Conservation (phyloP, 2,329 filamentous ascomycete species). For the Coniochaeta pulveracea region DNA sequence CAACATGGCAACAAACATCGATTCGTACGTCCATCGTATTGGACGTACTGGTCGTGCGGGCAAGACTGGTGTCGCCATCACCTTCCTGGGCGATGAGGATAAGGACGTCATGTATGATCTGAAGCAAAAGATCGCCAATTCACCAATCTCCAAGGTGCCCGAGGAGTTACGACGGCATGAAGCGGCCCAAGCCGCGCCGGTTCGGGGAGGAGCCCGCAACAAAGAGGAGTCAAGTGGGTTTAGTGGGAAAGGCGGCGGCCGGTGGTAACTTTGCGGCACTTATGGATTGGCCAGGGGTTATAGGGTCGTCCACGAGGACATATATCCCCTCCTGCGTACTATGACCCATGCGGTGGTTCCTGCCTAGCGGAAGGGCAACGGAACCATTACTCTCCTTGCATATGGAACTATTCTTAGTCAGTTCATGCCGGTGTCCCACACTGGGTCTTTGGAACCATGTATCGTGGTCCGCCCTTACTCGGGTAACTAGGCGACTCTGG, state of each 20-base stretch:
- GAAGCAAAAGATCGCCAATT: slow-evolving; percentile 92
- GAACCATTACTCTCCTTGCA: too few relatives aligned
- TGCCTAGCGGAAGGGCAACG: too few relatives aligned
- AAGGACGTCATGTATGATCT: slow-evolving; percentile 85
- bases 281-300: too few relatives aligned
- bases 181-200: slow-evolving; percentile 16
- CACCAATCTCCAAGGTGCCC: slow-evolving; percentile 74
- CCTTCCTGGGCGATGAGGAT: slow-evolving; percentile 88
- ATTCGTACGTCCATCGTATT: slow-evolving; percentile 92
- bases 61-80: slow-evolving; percentile 92
- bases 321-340: too few relatives aligned
- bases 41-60: slow-evolving; percentile 95
- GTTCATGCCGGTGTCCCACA: too few relatives aligned
- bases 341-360: too few relatives aligned
- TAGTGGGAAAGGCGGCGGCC: slow-evolving; percentile 14
- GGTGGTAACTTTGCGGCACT: too few relatives aligned
- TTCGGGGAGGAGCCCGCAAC: slow-evolving; percentile 18
- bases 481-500: too few relatives aligned
- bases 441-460: too few relatives aligned
- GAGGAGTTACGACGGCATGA: slow-evolving; percentile 78
- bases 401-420: too few relatives aligned
- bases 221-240: slow-evolving; percentile 15
- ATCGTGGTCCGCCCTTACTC: too few relatives aligned
- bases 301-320: too few relatives aligned
- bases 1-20: slow-evolving; percentile 92